Evolutionary conservation across 768 basidiomycete species (phyloP).

Genomic region (Phylloporus arenicola): DNA sequence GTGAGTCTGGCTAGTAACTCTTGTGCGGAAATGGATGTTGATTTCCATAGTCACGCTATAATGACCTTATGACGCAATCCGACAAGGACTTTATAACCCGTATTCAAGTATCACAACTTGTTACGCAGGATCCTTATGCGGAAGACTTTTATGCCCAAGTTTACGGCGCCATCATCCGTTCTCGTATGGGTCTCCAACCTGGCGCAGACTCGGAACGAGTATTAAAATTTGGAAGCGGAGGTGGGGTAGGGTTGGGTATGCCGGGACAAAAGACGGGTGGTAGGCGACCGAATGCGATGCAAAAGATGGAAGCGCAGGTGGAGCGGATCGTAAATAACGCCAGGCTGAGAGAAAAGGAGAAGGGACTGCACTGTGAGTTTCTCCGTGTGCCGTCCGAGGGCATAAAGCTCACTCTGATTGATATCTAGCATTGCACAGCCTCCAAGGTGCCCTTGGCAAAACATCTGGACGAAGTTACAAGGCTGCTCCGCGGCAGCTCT

Average conservation of each 20-base stretch:
- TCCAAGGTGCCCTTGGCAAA: constrained; percentile 92
- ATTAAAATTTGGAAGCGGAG: constrained; percentile 81
- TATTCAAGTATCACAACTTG: constrained; percentile 97
- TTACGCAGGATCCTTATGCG: constrained; percentile 93
- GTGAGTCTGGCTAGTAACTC: constrained; percentile 35
- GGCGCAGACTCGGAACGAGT: constrained; percentile 67
- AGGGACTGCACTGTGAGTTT: constrained; percentile 53
- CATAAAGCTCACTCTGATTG: constrained; percentile 3
- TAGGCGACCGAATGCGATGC: constrained; percentile 80
- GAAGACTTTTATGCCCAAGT: constrained; percentile 99
- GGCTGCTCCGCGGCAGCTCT: constrained; percentile 91
- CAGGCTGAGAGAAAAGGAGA: constrained; percentile 79
- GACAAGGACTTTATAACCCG: constrained; percentile 99
- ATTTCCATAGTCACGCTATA: constrained; percentile 69
- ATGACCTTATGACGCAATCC: constrained; percentile 93
- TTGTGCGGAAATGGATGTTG: not conserved
- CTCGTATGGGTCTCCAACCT: constrained; percentile 63
- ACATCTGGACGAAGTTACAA: constrained; percentile 92
- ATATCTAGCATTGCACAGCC: constrained; percentile 56
- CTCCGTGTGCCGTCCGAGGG: not conserved
- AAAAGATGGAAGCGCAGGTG: constrained; percentile 91
- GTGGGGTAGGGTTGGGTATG: constrained; percentile 71
- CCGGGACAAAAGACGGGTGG: constrained; percentile 47
- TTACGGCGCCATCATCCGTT: constrained; percentile 78
- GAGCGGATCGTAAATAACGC: constrained; percentile 94